A percentile compares a stretch with the other conserved stretches of the same genome.
phyloP scores from a whole-genome alignment of 768 basidiomycete species.

The Tulasnella sp. region DNA sequence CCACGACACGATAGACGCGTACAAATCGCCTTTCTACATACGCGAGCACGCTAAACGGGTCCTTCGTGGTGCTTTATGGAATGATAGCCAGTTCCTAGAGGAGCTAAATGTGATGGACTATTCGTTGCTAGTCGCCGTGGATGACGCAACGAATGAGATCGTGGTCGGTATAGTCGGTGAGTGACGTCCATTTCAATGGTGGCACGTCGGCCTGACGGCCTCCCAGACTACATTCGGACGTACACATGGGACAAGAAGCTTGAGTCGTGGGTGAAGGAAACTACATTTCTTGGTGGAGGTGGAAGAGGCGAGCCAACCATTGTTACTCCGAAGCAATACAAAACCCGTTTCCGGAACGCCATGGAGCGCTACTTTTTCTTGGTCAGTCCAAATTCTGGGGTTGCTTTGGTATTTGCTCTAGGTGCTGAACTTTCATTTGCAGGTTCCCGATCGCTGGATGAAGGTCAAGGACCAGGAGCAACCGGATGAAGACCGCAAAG shows the following conservation, averaged over 20 bases:
- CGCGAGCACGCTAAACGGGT: conserved; percentile 96
- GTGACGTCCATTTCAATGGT: conserved; percentile 26
- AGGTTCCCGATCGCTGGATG: conserved; percentile 90
- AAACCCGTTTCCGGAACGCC: conserved; percentile 72
- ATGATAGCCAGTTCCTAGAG: conserved; percentile 90
- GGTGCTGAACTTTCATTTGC: not conserved
- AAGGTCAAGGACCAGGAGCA: conserved; percentile 31
- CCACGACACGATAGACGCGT: conserved; percentile 45
- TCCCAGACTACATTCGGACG: conserved; percentile 80
- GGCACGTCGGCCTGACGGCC: conserved; percentile 19
- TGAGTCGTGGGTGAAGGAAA: conserved; percentile 97
- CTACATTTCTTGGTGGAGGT: conserved; percentile 71
- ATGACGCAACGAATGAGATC: conserved; percentile 76
- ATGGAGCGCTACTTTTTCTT: conserved; percentile 87
- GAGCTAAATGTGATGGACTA: conserved; percentile 98
- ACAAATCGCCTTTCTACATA: conserved; percentile 82
- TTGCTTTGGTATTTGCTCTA: not conserved
- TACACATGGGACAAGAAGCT: conserved; percentile 99
- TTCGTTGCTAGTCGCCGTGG: conserved; percentile 92
- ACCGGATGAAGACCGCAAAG: no score
- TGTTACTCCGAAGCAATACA: conserved; percentile 90
- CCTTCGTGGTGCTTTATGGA: conserved; percentile 78
- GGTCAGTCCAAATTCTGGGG: conserved; percentile 48
- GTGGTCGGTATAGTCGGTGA: conserved; percentile 92
- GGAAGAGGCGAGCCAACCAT: conserved; percentile 90